These are phyloP conservation scores for Metschnikowia lachancei DNA, from an alignment of 805 yeast genomes.

Conservation along the genomic window DNA sequence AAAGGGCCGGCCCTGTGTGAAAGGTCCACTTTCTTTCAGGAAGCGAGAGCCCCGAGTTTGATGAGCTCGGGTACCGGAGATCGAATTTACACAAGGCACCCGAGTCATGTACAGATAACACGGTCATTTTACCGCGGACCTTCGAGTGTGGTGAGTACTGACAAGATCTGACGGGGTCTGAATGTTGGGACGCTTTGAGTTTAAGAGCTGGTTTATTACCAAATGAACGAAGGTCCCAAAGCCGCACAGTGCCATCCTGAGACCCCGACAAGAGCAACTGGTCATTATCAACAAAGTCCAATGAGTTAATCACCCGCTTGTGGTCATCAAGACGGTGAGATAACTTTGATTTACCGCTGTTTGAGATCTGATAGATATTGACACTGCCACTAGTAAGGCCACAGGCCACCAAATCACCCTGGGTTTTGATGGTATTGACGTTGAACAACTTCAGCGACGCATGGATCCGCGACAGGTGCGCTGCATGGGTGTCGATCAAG, in stretches of 20 bases:
- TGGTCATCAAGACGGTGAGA: slow-evolving; percentile 36
- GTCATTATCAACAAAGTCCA: slow-evolving; percentile 33
- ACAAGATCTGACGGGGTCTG: slow-evolving; percentile 66
- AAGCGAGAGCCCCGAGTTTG: slow-evolving; percentile 24
- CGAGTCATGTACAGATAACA: slow-evolving; percentile 82
- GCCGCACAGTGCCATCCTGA: slow-evolving; percentile 73
- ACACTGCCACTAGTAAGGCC: slow-evolving; percentile 41
- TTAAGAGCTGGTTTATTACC: slow-evolving; percentile 47
- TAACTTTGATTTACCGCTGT: slow-evolving; percentile 33
- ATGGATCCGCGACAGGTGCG: slow-evolving; percentile 14
- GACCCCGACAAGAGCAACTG: slow-evolving; percentile 52
- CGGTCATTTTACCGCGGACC: slow-evolving; percentile 35
- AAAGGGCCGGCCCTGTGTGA: slow-evolving; percentile 87
- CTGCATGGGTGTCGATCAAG: slow-evolving; percentile 26
- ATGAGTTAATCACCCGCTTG: slow-evolving; percentile 40
- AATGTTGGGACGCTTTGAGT: slow-evolving; percentile 50
- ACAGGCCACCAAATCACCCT: slow-evolving; percentile 35
- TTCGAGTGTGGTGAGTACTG: slow-evolving; percentile 53
- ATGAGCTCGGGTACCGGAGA: slow-evolving; percentile 43
- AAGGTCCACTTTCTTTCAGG: slow-evolving; percentile 82
- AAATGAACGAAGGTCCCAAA: slow-evolving; percentile 66
- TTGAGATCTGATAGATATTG: slow-evolving; percentile 30
- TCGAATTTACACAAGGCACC: slow-evolving; percentile 90
- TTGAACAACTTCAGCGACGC: slow-evolving; percentile 28
- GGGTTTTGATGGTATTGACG: slow-evolving; percentile 40